phyloP scores from a whole-genome alignment of 257 asterid genomes.

The Solanum chmielewskii region DNA sequence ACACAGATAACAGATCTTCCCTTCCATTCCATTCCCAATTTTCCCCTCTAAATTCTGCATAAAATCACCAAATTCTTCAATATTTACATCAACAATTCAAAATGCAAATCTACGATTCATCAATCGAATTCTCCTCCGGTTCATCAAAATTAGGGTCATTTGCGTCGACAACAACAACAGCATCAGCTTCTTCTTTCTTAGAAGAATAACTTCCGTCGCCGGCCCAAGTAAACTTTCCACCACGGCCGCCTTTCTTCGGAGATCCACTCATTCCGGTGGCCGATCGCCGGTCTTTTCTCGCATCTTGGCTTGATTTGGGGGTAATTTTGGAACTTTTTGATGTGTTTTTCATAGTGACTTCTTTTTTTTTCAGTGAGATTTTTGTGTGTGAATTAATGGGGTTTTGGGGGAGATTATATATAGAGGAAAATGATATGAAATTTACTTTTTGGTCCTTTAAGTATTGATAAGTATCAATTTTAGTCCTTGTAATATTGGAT shows the following conservation, averaged over 20 bases:
- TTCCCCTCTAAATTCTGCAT: background rate
- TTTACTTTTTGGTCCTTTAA: background rate
- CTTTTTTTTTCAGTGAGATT: background rate
- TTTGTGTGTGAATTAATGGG: background rate
- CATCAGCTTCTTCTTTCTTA: slow-evolving; percentile 7
- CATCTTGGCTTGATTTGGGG: slow-evolving; percentile 17
- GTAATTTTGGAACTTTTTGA: slow-evolving; percentile 21
- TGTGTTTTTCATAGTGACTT: slow-evolving; percentile 23
- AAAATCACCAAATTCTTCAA: background rate
- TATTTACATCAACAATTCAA: background rate
- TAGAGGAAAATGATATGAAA: background rate
- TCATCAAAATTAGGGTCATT: slow-evolving; percentile 59
- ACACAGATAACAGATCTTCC: background rate
- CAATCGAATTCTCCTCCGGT: slow-evolving; percentile 7
- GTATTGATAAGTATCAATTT: background rate
- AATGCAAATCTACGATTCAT: background rate
- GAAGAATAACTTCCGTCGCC: slow-evolving; percentile 37
- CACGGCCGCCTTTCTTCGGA: slow-evolving; percentile 82
- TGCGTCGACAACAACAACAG: slow-evolving; percentile 19
- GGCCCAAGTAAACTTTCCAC: slow-evolving; percentile 82
- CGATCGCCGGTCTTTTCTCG: slow-evolving; percentile 48
- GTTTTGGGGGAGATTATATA: background rate
- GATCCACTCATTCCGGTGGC: slow-evolving; percentile 57
- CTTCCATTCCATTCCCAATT: background rate
- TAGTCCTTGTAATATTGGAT: background rate